Evolutionary conservation across 495 filamentous ascomycete genomes (phyloP).

Genomic region (Thermothielavioides terrestris): DNA sequence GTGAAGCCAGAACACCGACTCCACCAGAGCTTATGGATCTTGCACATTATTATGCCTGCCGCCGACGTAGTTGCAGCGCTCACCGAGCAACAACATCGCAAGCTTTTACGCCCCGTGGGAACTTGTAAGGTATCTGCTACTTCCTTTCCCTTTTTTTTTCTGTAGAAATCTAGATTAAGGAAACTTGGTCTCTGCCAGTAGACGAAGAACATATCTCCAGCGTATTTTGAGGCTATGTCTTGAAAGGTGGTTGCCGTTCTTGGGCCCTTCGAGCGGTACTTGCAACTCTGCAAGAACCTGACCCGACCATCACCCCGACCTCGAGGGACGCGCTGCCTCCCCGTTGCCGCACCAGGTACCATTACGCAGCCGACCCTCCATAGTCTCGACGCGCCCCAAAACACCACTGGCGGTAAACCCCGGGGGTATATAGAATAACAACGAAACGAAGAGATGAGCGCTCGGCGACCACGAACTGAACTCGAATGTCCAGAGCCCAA

Average conservation of each 20-base stretch:
- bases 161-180: background rate
- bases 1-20: no score
- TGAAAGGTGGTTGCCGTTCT: background rate
- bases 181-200: constrained; percentile 3
- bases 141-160: background rate
- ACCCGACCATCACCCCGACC: background rate
- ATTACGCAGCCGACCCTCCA: background rate
- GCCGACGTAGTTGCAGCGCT: no score
- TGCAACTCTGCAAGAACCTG: background rate
- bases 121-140: background rate
- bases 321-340: no score
- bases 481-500: no score
- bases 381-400: constrained; percentile 14
- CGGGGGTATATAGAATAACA: constrained; percentile 38
- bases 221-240: background rate
- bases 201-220: constrained; percentile 1
- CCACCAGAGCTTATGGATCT: no score
- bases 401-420: constrained; percentile 20
- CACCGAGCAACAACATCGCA: no score
- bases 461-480: no score
- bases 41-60: no score
- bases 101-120: no score
- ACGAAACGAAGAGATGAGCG: constrained; percentile 28
- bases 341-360: no score
- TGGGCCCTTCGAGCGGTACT: background rate